Evolutionary conservation across 2,329 filamentous ascomycete species (phyloP).

Genomic region (Trichoderma harzianum): DNA sequence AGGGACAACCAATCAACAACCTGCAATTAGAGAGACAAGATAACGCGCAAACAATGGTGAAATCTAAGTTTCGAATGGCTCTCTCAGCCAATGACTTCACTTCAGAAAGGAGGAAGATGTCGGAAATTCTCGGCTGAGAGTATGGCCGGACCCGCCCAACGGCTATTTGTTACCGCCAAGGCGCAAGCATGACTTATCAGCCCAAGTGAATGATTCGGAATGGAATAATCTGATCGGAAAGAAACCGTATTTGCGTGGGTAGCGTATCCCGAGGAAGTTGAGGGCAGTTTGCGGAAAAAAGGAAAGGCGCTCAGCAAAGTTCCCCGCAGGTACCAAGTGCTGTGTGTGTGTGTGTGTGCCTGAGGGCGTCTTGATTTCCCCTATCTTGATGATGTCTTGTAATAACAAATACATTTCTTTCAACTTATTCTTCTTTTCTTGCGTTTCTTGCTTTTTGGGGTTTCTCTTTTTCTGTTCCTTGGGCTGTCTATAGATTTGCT

Average conservation of each 20-base stretch:
- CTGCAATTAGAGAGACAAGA: neutral
- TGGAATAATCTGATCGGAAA: neutral
- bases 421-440: neutral
- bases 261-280: neutral
- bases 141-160: neutral
- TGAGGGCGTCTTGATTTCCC: neutral
- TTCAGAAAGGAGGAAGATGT: neutral
- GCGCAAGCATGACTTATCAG: neutral
- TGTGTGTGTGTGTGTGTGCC: neutral
- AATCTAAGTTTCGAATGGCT: neutral
- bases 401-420: neutral
- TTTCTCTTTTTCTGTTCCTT: neutral
- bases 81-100: neutral
- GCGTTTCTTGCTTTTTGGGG: neutral
- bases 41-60: neutral
- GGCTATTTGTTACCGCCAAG: neutral
- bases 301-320: neutral
- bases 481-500: neutral
- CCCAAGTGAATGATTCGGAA: neutral
- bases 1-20: neutral
- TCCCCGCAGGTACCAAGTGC: neutral
- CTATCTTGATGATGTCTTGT: neutral
- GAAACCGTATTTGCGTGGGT: neutral
- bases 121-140: slow-evolving; percentile 6
- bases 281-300: neutral